Percentiles rank a stretch among this genome's conserved stretches.
phyloP scores from a whole-genome alignment of 2,329 filamentous ascomycete genomes.

The Penicillium thymicola region DNA sequence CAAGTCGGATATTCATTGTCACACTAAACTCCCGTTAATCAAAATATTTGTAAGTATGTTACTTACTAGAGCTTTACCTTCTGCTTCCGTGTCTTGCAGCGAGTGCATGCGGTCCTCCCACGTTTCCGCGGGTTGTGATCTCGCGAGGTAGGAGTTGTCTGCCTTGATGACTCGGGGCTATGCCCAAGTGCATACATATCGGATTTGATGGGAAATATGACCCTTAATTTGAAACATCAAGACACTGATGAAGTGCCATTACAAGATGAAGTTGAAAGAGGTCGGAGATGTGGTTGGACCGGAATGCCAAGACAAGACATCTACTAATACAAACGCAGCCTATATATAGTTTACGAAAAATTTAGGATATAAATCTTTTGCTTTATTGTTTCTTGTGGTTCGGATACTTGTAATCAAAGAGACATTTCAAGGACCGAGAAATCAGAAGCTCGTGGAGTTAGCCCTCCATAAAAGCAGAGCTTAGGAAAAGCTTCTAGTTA shows the following conservation, averaged over 20 bases:
- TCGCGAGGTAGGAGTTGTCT: slow-evolving; percentile 25
- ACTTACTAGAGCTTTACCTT: slow-evolving; percentile 30
- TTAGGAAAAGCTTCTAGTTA: not conserved
- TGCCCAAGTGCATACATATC: slow-evolving; percentile 17
- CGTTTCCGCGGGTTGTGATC: slow-evolving; percentile 46
- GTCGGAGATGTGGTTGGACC: slow-evolving; percentile 2
- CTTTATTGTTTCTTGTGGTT: not conserved
- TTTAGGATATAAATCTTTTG: not conserved
- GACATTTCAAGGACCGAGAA: not conserved
- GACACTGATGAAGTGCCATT: not conserved
- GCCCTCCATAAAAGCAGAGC: not conserved
- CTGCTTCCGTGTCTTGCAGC: slow-evolving; percentile 48
- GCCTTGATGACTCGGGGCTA: slow-evolving; percentile 18
- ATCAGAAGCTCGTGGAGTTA: not conserved
- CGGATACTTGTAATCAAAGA: not conserved
- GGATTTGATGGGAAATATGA: not conserved
- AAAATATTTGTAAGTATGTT: not conserved
- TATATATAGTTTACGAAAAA: not conserved
- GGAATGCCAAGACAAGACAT: slow-evolving; percentile 7
- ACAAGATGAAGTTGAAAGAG: not conserved
- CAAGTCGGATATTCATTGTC: slow-evolving; percentile 46
- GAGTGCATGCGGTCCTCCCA: slow-evolving; percentile 45
- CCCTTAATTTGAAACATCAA: not conserved
- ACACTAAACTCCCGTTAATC: slow-evolving; percentile 31
- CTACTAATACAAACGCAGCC: not conserved